Evolutionary conservation across 306 rosid genomes (phyloP).

Genomic region (Vicia villosa): DNA sequence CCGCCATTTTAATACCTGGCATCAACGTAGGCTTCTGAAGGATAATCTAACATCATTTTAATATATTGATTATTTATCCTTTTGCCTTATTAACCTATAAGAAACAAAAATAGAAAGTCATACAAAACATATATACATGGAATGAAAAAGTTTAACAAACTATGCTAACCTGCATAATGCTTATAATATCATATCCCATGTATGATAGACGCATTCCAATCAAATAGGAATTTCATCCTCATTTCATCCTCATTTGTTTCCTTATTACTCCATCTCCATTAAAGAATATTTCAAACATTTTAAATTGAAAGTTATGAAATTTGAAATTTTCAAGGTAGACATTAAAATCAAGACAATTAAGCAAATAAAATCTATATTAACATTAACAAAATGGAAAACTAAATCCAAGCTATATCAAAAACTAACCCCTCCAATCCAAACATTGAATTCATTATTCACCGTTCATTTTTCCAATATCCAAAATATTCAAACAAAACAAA

Average conservation of each 20-base stretch:
- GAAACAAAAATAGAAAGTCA: slow-evolving; percentile 17
- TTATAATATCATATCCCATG: background rate
- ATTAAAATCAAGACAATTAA: background rate
- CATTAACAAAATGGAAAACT: background rate
- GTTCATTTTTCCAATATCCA: background rate
- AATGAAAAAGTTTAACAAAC: slow-evolving; percentile 1
- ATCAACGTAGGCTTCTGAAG: too few relatives aligned
- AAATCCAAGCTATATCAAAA: background rate
- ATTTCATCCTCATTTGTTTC: too few relatives aligned
- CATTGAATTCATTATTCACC: background rate
- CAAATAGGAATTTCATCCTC: too few relatives aligned
- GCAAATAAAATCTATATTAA: background rate
- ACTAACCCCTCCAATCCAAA: too few relatives aligned
- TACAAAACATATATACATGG: slow-evolving; percentile 14
- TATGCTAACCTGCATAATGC: too few relatives aligned
- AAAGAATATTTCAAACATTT: background rate
- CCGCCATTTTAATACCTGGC: too few relatives aligned
- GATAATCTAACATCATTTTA: too few relatives aligned
- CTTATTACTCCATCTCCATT: background rate
- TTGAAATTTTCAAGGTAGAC: background rate
- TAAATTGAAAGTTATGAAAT: slow-evolving; percentile 2
- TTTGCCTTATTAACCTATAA: background rate
- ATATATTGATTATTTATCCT: background rate
- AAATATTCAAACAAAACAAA: slow-evolving; percentile 5
- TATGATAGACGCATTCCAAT: too few relatives aligned